phyloP scores from a whole-genome alignment of 805 yeast species.

The Metschnikowia orientalis region DNA sequence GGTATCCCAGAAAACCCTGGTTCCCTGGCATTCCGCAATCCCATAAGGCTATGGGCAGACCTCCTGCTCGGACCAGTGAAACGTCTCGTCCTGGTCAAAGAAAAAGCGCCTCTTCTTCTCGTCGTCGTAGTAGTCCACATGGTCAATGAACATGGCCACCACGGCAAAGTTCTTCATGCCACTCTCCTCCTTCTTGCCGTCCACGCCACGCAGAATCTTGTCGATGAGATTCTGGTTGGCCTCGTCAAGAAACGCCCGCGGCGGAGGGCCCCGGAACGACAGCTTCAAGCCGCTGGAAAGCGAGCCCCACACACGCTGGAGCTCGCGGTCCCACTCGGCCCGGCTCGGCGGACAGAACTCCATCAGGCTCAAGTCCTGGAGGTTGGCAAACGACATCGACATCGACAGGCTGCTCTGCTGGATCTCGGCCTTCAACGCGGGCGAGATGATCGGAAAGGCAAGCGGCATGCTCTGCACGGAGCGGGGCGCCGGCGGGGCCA shows the following conservation, averaged over 20 bases:
- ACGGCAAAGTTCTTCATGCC: constrained; percentile 65
- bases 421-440: constrained; percentile 20
- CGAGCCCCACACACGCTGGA: constrained; percentile 56
- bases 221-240: constrained; percentile 58
- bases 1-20: background rate
- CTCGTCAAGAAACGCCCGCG: constrained; percentile 55
- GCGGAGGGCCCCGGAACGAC: constrained; percentile 68
- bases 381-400: constrained; percentile 27
- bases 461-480: constrained; percentile 20
- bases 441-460: constrained; percentile 27
- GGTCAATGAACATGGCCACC: constrained; percentile 62
- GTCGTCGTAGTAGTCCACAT: constrained; percentile 64
- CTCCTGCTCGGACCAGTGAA: constrained; percentile 67
- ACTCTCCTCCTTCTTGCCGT: constrained; percentile 64
- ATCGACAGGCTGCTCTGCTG: constrained; percentile 17
- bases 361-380: constrained; percentile 23
- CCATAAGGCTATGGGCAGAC: constrained; percentile 59
- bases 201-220: constrained; percentile 75
- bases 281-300: constrained; percentile 58
- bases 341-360: constrained; percentile 44
- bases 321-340: constrained; percentile 67
- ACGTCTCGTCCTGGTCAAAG: constrained; percentile 52
- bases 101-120: constrained; percentile 53
- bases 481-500: background rate
- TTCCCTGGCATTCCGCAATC: background rate